Conservation (phyloP, 2,329 filamentous ascomycete species). For the Penicillium sp. region DNA sequence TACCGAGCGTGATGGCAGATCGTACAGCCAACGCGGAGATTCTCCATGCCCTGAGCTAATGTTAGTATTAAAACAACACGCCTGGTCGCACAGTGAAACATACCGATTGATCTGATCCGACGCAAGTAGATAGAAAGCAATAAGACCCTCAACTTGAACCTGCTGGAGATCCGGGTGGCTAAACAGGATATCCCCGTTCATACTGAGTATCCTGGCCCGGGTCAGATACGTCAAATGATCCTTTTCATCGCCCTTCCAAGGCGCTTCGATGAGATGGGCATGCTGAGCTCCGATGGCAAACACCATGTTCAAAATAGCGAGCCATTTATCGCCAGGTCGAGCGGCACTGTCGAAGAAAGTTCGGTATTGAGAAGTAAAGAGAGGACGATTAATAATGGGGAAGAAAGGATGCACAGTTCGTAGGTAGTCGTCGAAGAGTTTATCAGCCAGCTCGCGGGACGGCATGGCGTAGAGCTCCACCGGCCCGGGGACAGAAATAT, state of each 20-base stretch:
- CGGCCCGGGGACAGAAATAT: slow-evolving; percentile 45
- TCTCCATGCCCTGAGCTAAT: slow-evolving; percentile 45
- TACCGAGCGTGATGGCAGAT: slow-evolving; percentile 47
- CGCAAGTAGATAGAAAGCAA: slow-evolving; percentile 49
- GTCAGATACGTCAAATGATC: slow-evolving; percentile 52
- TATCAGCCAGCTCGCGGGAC: slow-evolving; percentile 44
- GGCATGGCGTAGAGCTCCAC: slow-evolving; percentile 49
- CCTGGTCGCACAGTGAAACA: slow-evolving; percentile 7
- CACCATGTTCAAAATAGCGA: slow-evolving; percentile 52
- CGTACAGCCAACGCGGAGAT: slow-evolving; percentile 48
- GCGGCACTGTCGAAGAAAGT: slow-evolving; percentile 42
- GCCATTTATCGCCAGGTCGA: slow-evolving; percentile 45
- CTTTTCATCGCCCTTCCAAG: slow-evolving; percentile 46
- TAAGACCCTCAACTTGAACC: slow-evolving; percentile 49
- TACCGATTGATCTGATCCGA: slow-evolving; percentile 51
- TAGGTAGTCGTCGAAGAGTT: slow-evolving; percentile 48
- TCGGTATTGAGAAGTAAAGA: slow-evolving; percentile 47
- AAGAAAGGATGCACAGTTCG: slow-evolving; percentile 49
- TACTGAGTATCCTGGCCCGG: slow-evolving; percentile 47
- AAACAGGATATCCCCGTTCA: slow-evolving; percentile 48
- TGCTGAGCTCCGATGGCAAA: slow-evolving; percentile 51
- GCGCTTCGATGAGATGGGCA: slow-evolving; percentile 46
- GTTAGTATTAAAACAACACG: background rate
- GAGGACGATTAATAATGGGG: slow-evolving; percentile 48
- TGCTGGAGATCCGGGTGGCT: slow-evolving; percentile 51